Evolutionary conservation across 164 flowering plant genomes (phyloP).

Genomic region (Santalum album): DNA sequence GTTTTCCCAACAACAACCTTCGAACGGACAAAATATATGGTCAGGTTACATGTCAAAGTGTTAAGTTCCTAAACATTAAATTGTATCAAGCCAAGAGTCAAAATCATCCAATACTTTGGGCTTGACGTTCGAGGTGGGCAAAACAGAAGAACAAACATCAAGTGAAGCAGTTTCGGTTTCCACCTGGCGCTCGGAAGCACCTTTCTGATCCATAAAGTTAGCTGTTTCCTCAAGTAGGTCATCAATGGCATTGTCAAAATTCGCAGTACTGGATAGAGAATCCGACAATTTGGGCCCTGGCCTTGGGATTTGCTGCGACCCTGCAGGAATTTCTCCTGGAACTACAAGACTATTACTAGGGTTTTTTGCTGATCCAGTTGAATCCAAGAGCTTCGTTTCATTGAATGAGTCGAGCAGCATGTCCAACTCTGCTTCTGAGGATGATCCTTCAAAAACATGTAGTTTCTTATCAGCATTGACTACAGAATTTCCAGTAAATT

Average conservation of each 20-base stretch:
- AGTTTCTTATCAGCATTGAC: conserved; percentile 10
- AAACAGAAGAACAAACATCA: conserved; percentile 10
- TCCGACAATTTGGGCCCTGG: conserved; percentile 11
- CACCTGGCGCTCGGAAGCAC: neutral
- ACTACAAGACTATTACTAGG: too few species aligned
- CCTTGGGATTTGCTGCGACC: conserved; percentile 8
- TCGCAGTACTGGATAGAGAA: conserved; percentile 5
- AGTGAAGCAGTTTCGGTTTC: conserved; percentile 1
- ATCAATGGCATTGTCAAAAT: conserved; percentile 39
- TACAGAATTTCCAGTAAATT: conserved; percentile 2
- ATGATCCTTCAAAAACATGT: conserved; percentile 34
- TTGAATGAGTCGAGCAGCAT: conserved; percentile 57
- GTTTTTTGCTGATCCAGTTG: conserved; percentile 15
- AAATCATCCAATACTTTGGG: conserved; percentile 47
- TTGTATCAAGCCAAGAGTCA: conserved; percentile 71
- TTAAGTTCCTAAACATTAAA: conserved; percentile 14
- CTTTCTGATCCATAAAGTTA: conserved; percentile 9
- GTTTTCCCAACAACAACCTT: too few species aligned
- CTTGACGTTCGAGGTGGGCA: conserved; percentile 18
- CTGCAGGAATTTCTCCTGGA: conserved; percentile 7
- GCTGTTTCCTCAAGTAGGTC: conserved; percentile 40
- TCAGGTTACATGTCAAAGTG: conserved; percentile 1
- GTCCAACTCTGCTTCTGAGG: conserved; percentile 69
- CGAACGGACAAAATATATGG: too few species aligned
- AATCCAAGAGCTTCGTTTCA: conserved; percentile 25